Evolutionary conservation across 2,329 filamentous ascomycete genomes (phyloP).

Genomic region (Apiospora rasikravindrae): DNA sequence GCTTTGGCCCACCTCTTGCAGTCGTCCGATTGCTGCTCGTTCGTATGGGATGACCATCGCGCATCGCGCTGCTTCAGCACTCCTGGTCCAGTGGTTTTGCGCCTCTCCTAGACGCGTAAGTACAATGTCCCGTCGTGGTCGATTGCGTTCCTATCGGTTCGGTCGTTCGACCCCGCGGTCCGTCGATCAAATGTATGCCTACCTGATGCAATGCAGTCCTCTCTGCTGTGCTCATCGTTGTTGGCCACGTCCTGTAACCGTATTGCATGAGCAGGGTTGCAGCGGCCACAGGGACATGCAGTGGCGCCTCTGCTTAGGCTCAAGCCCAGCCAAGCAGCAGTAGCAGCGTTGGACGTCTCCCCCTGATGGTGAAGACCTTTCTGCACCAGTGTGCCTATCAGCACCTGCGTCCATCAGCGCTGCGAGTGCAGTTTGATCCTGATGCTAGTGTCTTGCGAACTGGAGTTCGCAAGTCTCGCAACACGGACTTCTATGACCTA

Average conservation of each 20-base stretch:
- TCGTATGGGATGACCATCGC: neutral
- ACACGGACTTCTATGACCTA: constrained; percentile 12
- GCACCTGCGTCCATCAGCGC: neutral
- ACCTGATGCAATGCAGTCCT: neutral
- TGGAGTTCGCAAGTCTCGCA: constrained; percentile 5
- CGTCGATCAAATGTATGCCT: neutral
- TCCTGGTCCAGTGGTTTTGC: constrained; percentile 35
- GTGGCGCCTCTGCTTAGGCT: constrained; percentile 10
- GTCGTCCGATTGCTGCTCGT: neutral
- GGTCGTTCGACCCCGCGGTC: constrained; percentile 22
- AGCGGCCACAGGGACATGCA: constrained; percentile 5
- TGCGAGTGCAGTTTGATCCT: neutral
- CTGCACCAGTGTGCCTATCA: neutral
- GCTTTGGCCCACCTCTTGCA: neutral
- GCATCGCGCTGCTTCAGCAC: constrained; percentile 29
- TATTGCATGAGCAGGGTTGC: constrained; percentile 1
- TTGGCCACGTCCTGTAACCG: constrained; percentile 13
- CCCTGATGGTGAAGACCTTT: neutral
- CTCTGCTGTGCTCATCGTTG: constrained; percentile 3
- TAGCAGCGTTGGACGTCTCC: neutral
- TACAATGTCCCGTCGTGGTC: constrained; percentile 14
- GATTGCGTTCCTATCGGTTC: constrained; percentile 26
- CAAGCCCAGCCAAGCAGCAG: neutral
- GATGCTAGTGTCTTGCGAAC: neutral
- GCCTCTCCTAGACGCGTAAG: constrained; percentile 37